These are phyloP conservation scores for Fonsecaea erecta DNA, from an alignment of 2,329 filamentous ascomycete species.

Conservation along the genomic window DNA sequence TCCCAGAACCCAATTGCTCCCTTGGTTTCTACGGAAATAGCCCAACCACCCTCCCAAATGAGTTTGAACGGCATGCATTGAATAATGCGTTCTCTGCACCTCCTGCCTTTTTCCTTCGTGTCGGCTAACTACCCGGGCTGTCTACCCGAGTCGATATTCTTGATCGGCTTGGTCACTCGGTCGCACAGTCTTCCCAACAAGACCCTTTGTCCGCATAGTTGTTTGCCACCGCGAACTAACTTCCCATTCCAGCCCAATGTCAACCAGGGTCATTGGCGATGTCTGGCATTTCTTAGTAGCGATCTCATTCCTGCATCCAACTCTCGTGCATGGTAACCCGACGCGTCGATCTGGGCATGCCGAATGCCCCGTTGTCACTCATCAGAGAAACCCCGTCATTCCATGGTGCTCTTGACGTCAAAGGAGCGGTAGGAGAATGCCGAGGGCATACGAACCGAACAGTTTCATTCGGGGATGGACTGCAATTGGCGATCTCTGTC, in stretches of 20 bases:
- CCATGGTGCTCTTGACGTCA: background rate
- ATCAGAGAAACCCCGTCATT: background rate
- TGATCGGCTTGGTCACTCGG: background rate
- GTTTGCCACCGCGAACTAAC: background rate
- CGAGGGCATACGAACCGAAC: too few relatives aligned
- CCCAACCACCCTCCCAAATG: background rate
- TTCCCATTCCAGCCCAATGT: background rate
- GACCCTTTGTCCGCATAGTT: background rate
- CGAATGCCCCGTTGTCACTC: background rate
- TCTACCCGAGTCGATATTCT: background rate
- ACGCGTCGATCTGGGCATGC: background rate
- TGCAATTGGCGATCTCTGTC: too few relatives aligned
- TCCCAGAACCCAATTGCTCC: background rate
- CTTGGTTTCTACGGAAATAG: background rate
- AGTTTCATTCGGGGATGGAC: too few relatives aligned
- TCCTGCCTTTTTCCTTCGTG: background rate
- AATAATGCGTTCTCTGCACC: background rate
- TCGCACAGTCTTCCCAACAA: background rate
- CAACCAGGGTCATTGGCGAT: background rate
- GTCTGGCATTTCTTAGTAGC: background rate
- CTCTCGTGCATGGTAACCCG: background rate
- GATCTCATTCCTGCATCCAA: background rate
- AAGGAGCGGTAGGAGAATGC: background rate
- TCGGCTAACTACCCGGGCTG: background rate
- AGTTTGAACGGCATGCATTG: too few relatives aligned